Conservation (phyloP, 495 filamentous ascomycete genomes). For the Friedmanniomyces endolithicus region DNA sequence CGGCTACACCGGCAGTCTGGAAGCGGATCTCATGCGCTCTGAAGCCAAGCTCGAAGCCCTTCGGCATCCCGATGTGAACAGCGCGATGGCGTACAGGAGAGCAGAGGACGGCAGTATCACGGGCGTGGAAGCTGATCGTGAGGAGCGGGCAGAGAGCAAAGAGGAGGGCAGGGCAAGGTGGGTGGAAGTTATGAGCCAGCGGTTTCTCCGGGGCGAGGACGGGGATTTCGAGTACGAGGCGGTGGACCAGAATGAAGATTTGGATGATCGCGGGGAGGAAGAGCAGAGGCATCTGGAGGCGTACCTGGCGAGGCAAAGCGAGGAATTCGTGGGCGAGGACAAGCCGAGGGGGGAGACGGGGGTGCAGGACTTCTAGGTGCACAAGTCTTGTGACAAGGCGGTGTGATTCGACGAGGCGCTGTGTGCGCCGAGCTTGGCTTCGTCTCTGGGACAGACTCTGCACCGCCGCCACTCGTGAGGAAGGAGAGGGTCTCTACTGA, state of each 20-base stretch:
- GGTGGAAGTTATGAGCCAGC: slow-evolving; percentile 51
- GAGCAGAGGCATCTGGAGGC: slow-evolving; percentile 47
- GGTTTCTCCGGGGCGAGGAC: slow-evolving; percentile 62
- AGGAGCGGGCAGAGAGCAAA: slow-evolving; percentile 39
- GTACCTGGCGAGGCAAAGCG: slow-evolving; percentile 65
- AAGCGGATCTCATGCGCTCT: slow-evolving; percentile 57
- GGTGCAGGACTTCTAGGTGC: slow-evolving; percentile 58
- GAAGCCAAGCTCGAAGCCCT: slow-evolving; percentile 49
- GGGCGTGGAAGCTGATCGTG: slow-evolving; percentile 44
- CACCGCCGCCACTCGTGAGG: too few species aligned
- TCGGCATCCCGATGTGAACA: slow-evolving; percentile 40
- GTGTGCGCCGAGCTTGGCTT: too few species aligned
- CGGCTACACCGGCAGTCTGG: slow-evolving; percentile 60
- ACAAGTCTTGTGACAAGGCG: too few species aligned
- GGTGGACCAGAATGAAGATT: slow-evolving; percentile 59
- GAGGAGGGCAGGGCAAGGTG: slow-evolving; percentile 56
- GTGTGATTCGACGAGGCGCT: too few species aligned
- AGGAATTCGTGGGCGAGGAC: slow-evolving; percentile 28
- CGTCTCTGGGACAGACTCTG: too few species aligned
- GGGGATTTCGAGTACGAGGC: slow-evolving; percentile 59
- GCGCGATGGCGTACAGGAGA: slow-evolving; percentile 34
- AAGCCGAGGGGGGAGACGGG: slow-evolving; percentile 58
- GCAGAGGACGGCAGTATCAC: slow-evolving; percentile 44
- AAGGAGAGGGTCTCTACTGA: too few species aligned
- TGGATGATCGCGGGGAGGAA: slow-evolving; percentile 49